These are phyloP conservation scores for Coemansia aciculifera DNA, from an alignment of 192 early-diverging fungal species.

Conservation along the genomic window DNA sequence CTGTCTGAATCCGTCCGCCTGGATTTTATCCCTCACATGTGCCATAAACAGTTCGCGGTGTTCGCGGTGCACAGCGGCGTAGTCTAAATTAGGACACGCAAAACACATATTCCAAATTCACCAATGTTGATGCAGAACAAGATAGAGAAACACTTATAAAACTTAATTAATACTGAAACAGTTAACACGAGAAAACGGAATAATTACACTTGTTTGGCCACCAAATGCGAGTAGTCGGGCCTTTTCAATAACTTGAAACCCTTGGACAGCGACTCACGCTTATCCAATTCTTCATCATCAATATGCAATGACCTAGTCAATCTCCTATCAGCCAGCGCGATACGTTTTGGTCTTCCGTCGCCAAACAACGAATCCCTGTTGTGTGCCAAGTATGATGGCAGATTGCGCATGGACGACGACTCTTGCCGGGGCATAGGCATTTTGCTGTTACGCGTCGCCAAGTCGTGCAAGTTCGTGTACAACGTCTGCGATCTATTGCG, in stretches of 20 bases:
- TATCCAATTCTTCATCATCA: slow-evolving; percentile 12
- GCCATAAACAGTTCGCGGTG: too few relatives aligned
- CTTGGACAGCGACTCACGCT: slow-evolving; percentile 15
- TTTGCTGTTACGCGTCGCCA: slow-evolving; percentile 47
- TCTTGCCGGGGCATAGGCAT: slow-evolving; percentile 11
- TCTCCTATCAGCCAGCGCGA: slow-evolving; percentile 1
- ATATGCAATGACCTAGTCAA: slow-evolving; percentile 28
- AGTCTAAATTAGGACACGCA: too few relatives aligned
- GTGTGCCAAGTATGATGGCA: slow-evolving; percentile 18
- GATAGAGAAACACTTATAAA: neutral
- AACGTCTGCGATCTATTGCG: neutral
- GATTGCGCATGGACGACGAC: slow-evolving; percentile 9
- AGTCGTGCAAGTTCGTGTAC: slow-evolving; percentile 32
- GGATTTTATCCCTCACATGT: too few relatives aligned
- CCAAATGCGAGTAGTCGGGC: slow-evolving; percentile 28
- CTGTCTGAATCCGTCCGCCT: too few relatives aligned
- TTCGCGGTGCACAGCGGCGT: too few relatives aligned
- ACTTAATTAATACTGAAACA: neutral
- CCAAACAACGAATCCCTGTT: neutral
- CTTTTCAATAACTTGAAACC: slow-evolving; percentile 21
- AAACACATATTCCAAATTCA: too few relatives aligned
- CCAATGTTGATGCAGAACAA: neutral
- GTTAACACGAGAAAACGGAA: neutral
- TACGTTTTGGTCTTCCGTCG: neutral
- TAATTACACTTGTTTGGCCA: neutral